These are phyloP conservation scores for Penicillium silybi DNA, from an alignment of 495 filamentous ascomycete genomes.

Conservation along the genomic window DNA sequence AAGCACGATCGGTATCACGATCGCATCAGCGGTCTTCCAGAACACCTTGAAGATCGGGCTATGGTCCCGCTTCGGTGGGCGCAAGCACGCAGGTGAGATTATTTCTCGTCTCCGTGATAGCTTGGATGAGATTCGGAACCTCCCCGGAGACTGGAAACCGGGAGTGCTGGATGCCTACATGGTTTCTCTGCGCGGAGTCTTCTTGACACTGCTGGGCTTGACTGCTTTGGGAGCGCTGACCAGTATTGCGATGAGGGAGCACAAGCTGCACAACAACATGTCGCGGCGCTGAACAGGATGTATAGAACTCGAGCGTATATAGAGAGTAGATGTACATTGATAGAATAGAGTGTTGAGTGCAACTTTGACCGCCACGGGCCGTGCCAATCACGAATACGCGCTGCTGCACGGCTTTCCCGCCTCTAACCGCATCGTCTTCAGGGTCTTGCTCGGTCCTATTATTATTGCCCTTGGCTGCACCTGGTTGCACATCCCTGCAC, in stretches of 20 bases:
- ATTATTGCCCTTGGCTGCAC: not conserved
- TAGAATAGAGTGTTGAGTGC: not conserved
- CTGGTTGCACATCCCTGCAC: not conserved
- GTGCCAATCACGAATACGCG: conserved; percentile 5
- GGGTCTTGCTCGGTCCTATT: not conserved
- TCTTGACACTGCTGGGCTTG: conserved; percentile 62
- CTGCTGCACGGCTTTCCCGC: conserved; percentile 8
- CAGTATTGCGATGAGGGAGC: conserved; percentile 69
- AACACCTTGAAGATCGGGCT: conserved; percentile 57
- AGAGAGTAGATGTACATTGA: conserved; percentile 3
- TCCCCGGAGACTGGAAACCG: conserved; percentile 67
- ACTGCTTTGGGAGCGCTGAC: conserved; percentile 55
- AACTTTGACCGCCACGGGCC: conserved; percentile 7
- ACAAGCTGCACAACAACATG: conserved; percentile 70
- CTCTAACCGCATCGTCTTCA: not conserved
- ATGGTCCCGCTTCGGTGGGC: conserved; percentile 63
- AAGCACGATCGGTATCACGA: conserved; percentile 75
- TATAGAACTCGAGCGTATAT: not conserved
- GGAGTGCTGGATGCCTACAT: conserved; percentile 71
- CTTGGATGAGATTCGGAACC: conserved; percentile 64
- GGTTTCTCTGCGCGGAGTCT: conserved; percentile 71
- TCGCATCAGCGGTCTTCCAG: conserved; percentile 76
- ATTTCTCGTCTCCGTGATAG: conserved; percentile 69
- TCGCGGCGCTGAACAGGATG: conserved; percentile 41
- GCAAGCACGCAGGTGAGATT: conserved; percentile 60